Evolutionary conservation across 164 flowering plant species (phyloP), one percentile per base, ranked within the genome.

Genomic region (Platanus orientalis): DNA sequence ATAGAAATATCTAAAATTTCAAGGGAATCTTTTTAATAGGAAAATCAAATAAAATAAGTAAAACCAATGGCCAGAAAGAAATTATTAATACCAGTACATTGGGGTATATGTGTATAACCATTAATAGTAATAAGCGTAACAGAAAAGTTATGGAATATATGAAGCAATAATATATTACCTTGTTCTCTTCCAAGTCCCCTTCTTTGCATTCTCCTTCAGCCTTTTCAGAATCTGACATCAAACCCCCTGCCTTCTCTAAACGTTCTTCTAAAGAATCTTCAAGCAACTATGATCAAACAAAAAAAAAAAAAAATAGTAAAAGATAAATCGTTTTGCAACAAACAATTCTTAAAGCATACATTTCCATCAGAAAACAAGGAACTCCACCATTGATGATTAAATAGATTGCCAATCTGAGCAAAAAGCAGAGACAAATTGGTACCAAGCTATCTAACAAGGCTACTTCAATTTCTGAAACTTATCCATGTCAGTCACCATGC

Each of bases 231-330:
- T 90, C 97, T 39, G 83, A 74, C 66, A 83, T 80, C 68, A 85
- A 75, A 63, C 79, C 83, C 25, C 88, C 84, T 10, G 78, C 64
- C 78, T 92, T 92, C 70, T 95, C 99, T 72, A 88, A 62, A 50
- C 86, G 89, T 16, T 89, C 96, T 73, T 91, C 96, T 54, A 91
- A 63, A 67, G 94, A 86, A 74, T 91, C 96, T 84, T 89, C 99
- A 71, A 94, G 96, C 78, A 94, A 77, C 97, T 94, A 69, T 16
- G n/a, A n/a, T n/a, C n/a, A n/a, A n/a, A n/a, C n/a, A n/a, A n/a
- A 32, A 42, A 17, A 23, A 59, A 44, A 60, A 53, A 10, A 14
- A 19, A 20, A 49, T 25, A 26, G 39, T 23, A 61, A 63, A 59
- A 54, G 55, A 48, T 57, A 57, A 51, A 58, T 29, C n/a, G 39